Conservation (phyloP, 2,329 filamentous ascomycete species). For the Trichophyton rubrum region DNA sequence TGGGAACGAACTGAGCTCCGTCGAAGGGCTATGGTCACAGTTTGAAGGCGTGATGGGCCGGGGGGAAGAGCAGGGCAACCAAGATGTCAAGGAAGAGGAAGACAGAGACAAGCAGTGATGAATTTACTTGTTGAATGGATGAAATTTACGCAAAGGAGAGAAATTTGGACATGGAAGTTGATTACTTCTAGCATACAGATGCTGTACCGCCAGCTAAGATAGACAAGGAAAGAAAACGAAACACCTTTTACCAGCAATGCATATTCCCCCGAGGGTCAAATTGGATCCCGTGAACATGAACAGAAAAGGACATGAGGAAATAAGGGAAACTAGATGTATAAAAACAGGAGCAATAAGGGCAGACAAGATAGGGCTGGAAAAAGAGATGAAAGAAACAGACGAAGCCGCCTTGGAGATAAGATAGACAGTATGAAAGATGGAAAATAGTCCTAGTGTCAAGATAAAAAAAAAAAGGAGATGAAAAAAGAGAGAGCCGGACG, state of each 20-base stretch:
- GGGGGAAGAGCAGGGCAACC: slow-evolving; percentile 26
- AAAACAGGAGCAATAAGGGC: background rate
- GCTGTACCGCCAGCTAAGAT: background rate
- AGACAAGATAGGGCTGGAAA: background rate
- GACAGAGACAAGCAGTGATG: slow-evolving; percentile 15
- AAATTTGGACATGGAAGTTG: background rate
- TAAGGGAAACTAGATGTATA: background rate
- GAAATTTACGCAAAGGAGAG: background rate
- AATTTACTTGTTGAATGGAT: background rate
- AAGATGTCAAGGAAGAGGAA: background rate
- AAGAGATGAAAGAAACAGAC: no score
- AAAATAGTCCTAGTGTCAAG: background rate
- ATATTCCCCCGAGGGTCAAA: background rate
- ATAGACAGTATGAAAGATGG: slow-evolving; percentile 8
- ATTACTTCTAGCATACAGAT: slow-evolving; percentile 4
- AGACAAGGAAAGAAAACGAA: background rate
- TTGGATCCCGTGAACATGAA: background rate
- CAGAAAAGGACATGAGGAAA: background rate
- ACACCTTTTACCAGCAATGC: slow-evolving; percentile 5
- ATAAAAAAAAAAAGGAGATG: slow-evolving; percentile 4
- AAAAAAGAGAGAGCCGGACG: background rate
- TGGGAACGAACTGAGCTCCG: slow-evolving; percentile 92
- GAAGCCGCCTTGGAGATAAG: background rate
- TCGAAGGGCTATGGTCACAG: slow-evolving; percentile 92
- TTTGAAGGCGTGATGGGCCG: slow-evolving; percentile 94